phyloP scores from a whole-genome alignment of 352 stramenopile genomes.

The Globisporangium spinosum region DNA sequence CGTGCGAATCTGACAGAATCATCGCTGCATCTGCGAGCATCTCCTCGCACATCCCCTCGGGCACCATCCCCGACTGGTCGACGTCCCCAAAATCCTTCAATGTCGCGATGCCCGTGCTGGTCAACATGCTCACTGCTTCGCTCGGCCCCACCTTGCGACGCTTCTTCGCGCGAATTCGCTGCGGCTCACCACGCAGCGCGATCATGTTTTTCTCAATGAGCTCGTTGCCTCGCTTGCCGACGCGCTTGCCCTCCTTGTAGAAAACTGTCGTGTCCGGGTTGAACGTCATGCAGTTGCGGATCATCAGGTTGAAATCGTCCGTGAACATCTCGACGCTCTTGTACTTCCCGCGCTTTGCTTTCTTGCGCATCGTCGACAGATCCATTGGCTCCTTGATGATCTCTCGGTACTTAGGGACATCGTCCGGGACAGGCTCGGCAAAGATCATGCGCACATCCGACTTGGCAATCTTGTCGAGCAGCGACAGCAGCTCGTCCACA shows the following conservation, averaged over 20 bases:
- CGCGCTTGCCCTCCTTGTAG: slow-evolving; percentile 85
- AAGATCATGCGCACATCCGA: slow-evolving; percentile 76
- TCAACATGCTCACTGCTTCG: slow-evolving; percentile 69
- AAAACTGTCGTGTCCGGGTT: slow-evolving; percentile 86
- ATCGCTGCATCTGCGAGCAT: slow-evolving; percentile 71
- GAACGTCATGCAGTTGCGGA: slow-evolving; percentile 85
- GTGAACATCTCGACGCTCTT: slow-evolving; percentile 77
- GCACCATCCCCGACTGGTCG: slow-evolving; percentile 79
- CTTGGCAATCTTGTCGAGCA: slow-evolving; percentile 84
- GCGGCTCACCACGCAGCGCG: slow-evolving; percentile 62
- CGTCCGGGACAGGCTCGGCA: slow-evolving; percentile 77
- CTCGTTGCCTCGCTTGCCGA: slow-evolving; percentile 76
- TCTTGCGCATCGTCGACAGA: slow-evolving; percentile 77
- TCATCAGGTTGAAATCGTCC: slow-evolving; percentile 84
- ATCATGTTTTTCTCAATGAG: slow-evolving; percentile 69
- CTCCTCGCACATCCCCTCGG: slow-evolving; percentile 76
- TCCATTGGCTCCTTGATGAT: slow-evolving; percentile 87
- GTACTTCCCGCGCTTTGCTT: slow-evolving; percentile 77
- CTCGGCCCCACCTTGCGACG: slow-evolving; percentile 61
- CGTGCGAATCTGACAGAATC: slow-evolving; percentile 68
- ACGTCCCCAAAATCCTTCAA: slow-evolving; percentile 72
- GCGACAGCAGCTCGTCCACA: slow-evolving; percentile 55
- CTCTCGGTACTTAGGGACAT: slow-evolving; percentile 80
- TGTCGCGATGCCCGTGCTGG: slow-evolving; percentile 54
- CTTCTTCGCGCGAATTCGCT: slow-evolving; percentile 75